Percentiles rank a stretch among this genome's conserved stretches.
Conservation (phyloP, 179 eudicot genomes). For the Heliamphora ciliata region DNA sequence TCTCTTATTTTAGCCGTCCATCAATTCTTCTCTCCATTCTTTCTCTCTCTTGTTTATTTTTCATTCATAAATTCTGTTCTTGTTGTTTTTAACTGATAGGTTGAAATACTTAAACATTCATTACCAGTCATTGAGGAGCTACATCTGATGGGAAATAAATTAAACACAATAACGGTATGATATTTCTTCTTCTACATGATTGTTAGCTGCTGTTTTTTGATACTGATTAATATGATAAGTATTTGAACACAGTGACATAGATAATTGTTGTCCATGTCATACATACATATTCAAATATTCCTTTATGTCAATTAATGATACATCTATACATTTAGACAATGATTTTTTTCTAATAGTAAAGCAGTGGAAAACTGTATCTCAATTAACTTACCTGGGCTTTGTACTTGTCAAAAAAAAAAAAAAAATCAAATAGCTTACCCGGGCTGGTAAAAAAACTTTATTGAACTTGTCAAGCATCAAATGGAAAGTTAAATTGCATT, state of each 20-base stretch:
- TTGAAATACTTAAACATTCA: slow-evolving; percentile 57
- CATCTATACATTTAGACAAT: neutral
- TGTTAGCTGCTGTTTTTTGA: neutral
- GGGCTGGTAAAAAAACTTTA: too few species aligned
- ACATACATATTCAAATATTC: neutral
- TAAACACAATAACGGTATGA: slow-evolving; percentile 56
- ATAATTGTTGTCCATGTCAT: neutral
- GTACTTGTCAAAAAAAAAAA: too few species aligned
- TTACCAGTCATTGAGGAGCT: slow-evolving; percentile 70
- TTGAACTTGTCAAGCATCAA: too few species aligned
- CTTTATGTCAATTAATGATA: neutral
- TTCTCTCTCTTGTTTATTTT: neutral
- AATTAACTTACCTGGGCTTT: neutral
- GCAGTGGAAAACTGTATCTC: neutral
- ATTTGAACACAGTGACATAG: neutral
- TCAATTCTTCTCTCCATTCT: neutral
- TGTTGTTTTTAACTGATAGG: slow-evolving; percentile 33
- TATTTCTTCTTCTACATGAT: neutral
- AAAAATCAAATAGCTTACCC: too few species aligned
- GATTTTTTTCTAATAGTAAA: neutral
- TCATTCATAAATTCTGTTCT: too few species aligned
- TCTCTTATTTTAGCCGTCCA: too few species aligned
- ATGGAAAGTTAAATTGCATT: too few species aligned
- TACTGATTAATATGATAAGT: neutral
- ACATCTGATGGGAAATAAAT: slow-evolving; percentile 76